These are phyloP conservation scores for Echeveria elegans DNA, from an alignment of 164 flowering plant genomes.

Conservation along the genomic window DNA sequence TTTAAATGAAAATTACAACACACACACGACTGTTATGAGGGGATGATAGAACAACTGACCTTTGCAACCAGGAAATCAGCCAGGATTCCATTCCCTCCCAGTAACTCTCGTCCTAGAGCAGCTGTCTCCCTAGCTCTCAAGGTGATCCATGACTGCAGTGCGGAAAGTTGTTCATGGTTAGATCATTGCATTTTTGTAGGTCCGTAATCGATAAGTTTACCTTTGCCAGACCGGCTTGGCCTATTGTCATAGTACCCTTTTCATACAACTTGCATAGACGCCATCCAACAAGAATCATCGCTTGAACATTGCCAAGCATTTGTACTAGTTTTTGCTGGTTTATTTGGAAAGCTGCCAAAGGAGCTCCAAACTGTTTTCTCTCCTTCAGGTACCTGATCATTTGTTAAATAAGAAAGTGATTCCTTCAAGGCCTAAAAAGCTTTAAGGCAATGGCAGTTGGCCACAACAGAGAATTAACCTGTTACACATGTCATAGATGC, in stretches of 20 bases:
- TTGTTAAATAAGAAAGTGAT: not conserved
- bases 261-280: conserved; percentile 92
- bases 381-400: conserved; percentile 66
- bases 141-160: conserved; percentile 73
- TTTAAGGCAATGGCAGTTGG: not conserved
- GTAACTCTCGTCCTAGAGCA: conserved; percentile 82
- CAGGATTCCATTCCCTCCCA: conserved; percentile 95
- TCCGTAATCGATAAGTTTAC: no score
- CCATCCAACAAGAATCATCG: conserved; percentile 91
- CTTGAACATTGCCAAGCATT: conserved; percentile 89
- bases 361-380: conserved; percentile 95
- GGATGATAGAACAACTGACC: conserved; percentile 28
- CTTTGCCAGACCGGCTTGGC: conserved; percentile 96
- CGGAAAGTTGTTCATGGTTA: not conserved
- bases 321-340: conserved; percentile 88
- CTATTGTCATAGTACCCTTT: conserved; percentile 79
- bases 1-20: no score
- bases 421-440: not conserved
- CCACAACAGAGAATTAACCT: conserved; percentile 35
- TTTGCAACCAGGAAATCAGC: conserved; percentile 87
- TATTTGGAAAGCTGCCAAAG: conserved; percentile 86
- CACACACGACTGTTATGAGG: not conserved
- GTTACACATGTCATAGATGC: conserved; percentile 92
- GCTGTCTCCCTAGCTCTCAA: conserved; percentile 75
- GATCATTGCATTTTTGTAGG: no score